Base-by-base conservation (phyloP, 495 filamentous ascomycete species). In the Talaromyces thailandensis region DNA sequence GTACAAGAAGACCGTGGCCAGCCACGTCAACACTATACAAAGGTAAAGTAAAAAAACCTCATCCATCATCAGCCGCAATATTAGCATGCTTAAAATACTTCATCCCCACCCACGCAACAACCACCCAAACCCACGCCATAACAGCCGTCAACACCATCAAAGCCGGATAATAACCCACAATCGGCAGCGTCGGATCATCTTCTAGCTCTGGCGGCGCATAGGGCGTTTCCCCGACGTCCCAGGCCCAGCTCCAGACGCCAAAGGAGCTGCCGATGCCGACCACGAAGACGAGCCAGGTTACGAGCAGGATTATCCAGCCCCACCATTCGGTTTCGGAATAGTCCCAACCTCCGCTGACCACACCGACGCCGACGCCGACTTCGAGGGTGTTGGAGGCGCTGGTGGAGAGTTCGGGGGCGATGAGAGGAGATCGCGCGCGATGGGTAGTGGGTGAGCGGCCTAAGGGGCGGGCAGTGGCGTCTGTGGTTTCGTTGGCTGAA, bases 181-280 rank as follows among this genome's bases (percentile, higher is more conserved):
- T 96, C 12, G 94, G 94, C 63, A 97, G 74, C 1, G 92, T 96
- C 2, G 88, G 86, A 76, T 97, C 92, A 75, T 96, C 91, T 70
- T 96, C 91, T 48, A 96, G 79, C 72, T 96, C 93, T 6, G 92
- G 90, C 37, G 94, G 93, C 60, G 92, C 93, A 70, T 95, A 93
- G 0, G 92, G 92, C 18, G 91, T 96, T 70, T 92, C 91, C n/a
- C 92, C 93, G 6, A 97, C 93, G 77, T 97, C 94, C 94, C 94
- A 98, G 0, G 94, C 93, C 94, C 94, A 98, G 71, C 86, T 94
- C 94, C 94, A 98, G n/a, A 97, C 86, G n/a, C 87, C 94, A 16
- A 96, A 82, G 70, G 92, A 96, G 43, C 88, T 92, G 29, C 94
- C 94, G 87, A 98, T 97, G 26, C 94, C 94, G 1, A 92, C 84